Evolutionary conservation across 208 protist genomes (phyloP).

Genomic region (Endotrypanum monterogeii): DNA sequence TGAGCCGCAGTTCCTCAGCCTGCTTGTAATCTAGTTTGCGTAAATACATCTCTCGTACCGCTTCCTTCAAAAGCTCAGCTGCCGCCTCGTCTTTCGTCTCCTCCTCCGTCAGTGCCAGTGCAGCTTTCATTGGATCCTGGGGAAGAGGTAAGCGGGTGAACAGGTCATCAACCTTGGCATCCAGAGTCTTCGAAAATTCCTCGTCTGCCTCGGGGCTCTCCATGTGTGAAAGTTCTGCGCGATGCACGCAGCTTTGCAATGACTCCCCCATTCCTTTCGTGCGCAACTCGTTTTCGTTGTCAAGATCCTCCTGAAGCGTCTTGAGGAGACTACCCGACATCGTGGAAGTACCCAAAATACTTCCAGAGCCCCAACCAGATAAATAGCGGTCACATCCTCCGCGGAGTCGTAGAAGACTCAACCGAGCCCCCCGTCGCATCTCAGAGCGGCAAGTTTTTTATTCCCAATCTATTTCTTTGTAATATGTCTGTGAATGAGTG

Average conservation of each 20-base stretch:
- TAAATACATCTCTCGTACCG: slow-evolving; percentile 77
- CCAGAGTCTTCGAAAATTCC: slow-evolving; percentile 48
- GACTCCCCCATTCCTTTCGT: slow-evolving; percentile 54
- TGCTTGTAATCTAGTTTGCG: slow-evolving; percentile 52
- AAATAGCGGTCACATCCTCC: slow-evolving; percentile 7
- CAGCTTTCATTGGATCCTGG: slow-evolving; percentile 77
- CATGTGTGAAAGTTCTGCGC: slow-evolving; percentile 78
- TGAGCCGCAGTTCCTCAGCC: slow-evolving; percentile 73
- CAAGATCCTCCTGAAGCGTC: slow-evolving; percentile 63
- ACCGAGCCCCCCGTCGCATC: background rate
- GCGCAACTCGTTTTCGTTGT: slow-evolving; percentile 47
- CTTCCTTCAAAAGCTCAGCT: slow-evolving; percentile 74
- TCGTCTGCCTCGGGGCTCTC: slow-evolving; percentile 83
- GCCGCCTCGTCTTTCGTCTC: slow-evolving; percentile 67
- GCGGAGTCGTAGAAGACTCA: background rate
- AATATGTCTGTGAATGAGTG: background rate
- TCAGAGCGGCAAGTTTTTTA: background rate
- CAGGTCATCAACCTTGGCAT: slow-evolving; percentile 58
- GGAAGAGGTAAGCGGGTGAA: slow-evolving; percentile 78
- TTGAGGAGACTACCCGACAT: slow-evolving; percentile 45
- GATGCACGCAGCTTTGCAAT: slow-evolving; percentile 49
- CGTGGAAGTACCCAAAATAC: slow-evolving; percentile 54
- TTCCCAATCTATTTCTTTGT: background rate
- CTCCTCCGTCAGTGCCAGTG: slow-evolving; percentile 71
- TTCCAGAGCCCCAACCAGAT: slow-evolving; percentile 22